phyloP scores from a whole-genome alignment of 2,329 filamentous ascomycete genomes.

The Zarea fungicola region DNA sequence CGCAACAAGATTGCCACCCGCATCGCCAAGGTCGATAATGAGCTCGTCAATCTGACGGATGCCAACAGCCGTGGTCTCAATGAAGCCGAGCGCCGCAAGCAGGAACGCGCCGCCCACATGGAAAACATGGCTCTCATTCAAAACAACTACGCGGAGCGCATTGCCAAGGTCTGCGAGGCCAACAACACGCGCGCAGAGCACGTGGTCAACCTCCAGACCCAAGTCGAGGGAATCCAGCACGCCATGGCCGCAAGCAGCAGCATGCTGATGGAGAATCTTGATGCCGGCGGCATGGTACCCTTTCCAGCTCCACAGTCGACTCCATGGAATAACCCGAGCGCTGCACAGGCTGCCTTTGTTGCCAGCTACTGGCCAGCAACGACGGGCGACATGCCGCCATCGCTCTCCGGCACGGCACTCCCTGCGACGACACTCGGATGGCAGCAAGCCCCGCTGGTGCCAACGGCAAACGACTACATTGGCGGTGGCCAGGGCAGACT shows the following conservation, averaged over 20 bases:
- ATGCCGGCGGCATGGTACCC: constrained; percentile 11
- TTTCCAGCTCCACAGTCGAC: constrained; percentile 8
- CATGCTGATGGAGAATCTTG: constrained; percentile 26
- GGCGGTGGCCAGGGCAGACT: constrained; percentile 43
- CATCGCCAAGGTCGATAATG: constrained; percentile 66
- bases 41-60: constrained; percentile 64
- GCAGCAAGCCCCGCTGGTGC: neutral
- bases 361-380: constrained; percentile 32
- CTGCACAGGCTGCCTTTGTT: constrained; percentile 22
- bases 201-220: constrained; percentile 25
- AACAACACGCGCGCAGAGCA: constrained; percentile 28
- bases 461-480: constrained; percentile 11
- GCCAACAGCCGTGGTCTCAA: constrained; percentile 62
- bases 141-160: constrained; percentile 39
- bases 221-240: constrained; percentile 23
- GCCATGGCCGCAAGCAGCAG: constrained; percentile 29
- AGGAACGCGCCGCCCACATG: constrained; percentile 44
- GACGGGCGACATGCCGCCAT: constrained; percentile 28
- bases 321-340: constrained; percentile 29
- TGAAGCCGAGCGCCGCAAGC: constrained; percentile 55
- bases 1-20: constrained; percentile 67
- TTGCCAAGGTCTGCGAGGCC: constrained; percentile 32
- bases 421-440: neutral
- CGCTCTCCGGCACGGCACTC: constrained; percentile 23
- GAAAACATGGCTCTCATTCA: constrained; percentile 42